Evolutionary conservation across 2,329 filamentous ascomycete genomes (phyloP).

Genomic region (Lecanicillium sp.): DNA sequence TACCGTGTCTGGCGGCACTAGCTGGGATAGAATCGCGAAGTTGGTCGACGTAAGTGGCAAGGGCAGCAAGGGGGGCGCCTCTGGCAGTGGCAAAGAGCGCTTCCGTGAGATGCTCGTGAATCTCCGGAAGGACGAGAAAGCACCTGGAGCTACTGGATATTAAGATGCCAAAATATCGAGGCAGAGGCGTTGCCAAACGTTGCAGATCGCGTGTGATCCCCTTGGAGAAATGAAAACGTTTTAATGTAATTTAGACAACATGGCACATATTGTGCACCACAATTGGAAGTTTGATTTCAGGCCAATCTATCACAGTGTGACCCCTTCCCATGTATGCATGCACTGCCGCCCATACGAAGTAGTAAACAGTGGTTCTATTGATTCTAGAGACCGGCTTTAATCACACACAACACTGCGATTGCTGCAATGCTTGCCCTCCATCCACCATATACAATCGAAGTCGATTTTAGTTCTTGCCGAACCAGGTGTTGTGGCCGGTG

Average conservation of each 20-base stretch:
- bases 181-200: background rate
- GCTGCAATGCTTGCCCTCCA: background rate
- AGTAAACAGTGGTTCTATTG: background rate
- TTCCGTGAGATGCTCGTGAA: slow-evolving; percentile 87
- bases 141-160: slow-evolving; percentile 59
- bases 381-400: slow-evolving; percentile 1
- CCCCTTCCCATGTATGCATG: too few species aligned
- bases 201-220: background rate
- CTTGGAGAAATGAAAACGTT: background rate
- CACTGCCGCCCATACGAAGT: too few species aligned
- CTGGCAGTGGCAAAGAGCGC: slow-evolving; percentile 88
- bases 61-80: slow-evolving; percentile 76
- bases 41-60: slow-evolving; percentile 96
- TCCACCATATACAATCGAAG: background rate
- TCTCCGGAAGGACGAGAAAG: slow-evolving; percentile 89
- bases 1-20: slow-evolving; percentile 88
- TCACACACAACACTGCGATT: slow-evolving; percentile 7
- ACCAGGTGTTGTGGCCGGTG: slow-evolving; percentile 75
- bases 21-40: slow-evolving; percentile 98
- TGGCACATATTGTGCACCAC: background rate
- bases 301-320: background rate
- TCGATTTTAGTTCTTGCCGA: slow-evolving; percentile 44
- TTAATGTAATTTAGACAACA: slow-evolving; percentile 18
- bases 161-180: slow-evolving; percentile 26
- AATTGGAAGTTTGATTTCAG: background rate